Evolutionary conservation across 257 asterid genomes (phyloP).

Genomic region (Ilex aquifolium): DNA sequence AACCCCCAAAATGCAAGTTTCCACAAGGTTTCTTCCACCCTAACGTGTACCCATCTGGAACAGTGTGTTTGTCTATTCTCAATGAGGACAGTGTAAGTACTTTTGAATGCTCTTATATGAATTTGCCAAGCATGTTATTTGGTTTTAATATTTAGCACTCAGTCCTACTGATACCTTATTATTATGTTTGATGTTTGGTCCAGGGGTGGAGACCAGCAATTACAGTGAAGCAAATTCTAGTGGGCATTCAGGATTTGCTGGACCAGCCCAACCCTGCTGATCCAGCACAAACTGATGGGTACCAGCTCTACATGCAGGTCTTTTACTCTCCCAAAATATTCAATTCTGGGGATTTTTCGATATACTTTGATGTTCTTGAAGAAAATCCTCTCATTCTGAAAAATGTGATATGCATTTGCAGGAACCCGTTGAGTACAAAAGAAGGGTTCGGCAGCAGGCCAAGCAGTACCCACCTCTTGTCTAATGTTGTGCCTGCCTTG

Average conservation of each 20-base stretch:
- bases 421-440: constrained; percentile 1
- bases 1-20: neutral
- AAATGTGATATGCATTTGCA: neutral
- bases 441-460: neutral
- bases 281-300: constrained; percentile 35
- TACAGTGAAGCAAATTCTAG: constrained; percentile 35
- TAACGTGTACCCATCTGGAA: neutral
- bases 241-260: constrained; percentile 38
- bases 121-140: too few relatives aligned
- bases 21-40: neutral
- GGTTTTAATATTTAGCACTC: too few relatives aligned
- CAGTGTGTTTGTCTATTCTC: neutral
- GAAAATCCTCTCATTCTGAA: too few relatives aligned
- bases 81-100: constrained; percentile 1
- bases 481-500: neutral
- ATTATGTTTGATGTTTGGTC: neutral
- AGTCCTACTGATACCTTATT: neutral
- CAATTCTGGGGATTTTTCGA: too few relatives aligned
- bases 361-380: neutral
- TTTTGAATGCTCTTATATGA: neutral
- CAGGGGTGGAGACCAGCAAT: constrained; percentile 44
- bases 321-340: neutral
- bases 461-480: neutral
- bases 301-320: constrained; percentile 23
- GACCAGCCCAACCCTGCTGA: constrained; percentile 34